Evolutionary conservation across 129 eudicot species (phyloP).

Genomic region (Escallonia rubra): DNA sequence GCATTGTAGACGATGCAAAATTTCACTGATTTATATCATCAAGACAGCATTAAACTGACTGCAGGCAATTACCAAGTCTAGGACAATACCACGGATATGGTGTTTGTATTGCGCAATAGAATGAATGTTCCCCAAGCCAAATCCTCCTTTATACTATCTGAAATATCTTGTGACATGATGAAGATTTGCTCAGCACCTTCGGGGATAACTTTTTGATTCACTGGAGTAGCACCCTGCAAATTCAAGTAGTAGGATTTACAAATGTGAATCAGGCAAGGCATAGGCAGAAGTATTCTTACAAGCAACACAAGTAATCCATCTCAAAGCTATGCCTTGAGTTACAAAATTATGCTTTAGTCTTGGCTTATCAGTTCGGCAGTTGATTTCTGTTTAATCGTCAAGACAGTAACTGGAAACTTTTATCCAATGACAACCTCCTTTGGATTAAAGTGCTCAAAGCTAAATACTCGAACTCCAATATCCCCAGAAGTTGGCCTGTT

Average conservation of each 20-base stretch:
- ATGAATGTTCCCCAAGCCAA: slow-evolving; percentile 90
- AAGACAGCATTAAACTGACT: neutral
- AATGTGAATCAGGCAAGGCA: neutral
- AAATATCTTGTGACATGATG: slow-evolving; percentile 50
- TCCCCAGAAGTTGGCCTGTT: too few species aligned
- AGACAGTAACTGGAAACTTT: too few species aligned
- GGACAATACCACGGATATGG: slow-evolving; percentile 61
- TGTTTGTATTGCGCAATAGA: slow-evolving; percentile 70
- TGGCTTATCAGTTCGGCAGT: too few species aligned
- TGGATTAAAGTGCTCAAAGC: too few species aligned
- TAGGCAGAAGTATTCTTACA: too few species aligned
- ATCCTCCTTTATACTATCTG: slow-evolving; percentile 52
- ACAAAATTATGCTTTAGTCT: too few species aligned
- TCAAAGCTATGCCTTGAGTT: too few species aligned
- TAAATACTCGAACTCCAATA: too few species aligned
- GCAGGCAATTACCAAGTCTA: neutral
- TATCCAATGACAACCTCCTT: too few species aligned
- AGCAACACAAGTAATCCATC: too few species aligned
- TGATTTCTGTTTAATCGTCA: too few species aligned
- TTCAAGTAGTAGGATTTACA: neutral
- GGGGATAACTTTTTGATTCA: slow-evolving; percentile 51
- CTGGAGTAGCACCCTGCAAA: slow-evolving; percentile 63
- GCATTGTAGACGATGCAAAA: neutral
- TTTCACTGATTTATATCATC: neutral
- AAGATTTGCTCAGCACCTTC: slow-evolving; percentile 68